Evolutionary conservation across 768 basidiomycete species (phyloP).

Genomic region (Lentinula sp.): DNA sequence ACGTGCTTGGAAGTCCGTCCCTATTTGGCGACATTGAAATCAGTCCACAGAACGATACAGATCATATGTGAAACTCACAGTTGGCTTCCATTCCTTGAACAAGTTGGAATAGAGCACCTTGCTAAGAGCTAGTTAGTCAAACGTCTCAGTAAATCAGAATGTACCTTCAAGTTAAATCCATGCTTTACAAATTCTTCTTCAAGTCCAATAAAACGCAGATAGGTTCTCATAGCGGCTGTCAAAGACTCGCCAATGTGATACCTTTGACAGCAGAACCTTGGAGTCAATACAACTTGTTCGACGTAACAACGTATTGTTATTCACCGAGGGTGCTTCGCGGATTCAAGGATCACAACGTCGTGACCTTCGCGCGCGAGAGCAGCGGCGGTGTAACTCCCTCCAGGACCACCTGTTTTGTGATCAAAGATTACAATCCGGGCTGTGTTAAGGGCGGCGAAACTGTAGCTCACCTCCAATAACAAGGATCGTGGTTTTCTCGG

Average conservation of each 20-base stretch:
- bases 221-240: constrained; percentile 55
- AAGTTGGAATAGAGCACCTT: constrained; percentile 60
- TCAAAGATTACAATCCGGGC: not conserved
- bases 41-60: not conserved
- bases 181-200: constrained; percentile 43
- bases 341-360: constrained; percentile 20
- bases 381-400: constrained; percentile 22
- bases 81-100: constrained; percentile 56
- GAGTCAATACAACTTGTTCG: not conserved
- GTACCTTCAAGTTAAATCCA: constrained; percentile 49
- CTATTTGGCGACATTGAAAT: constrained; percentile 21
- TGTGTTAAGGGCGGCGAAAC: not conserved
- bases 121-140: constrained; percentile 24
- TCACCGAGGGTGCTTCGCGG: constrained; percentile 18
- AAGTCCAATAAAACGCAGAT: constrained; percentile 52
- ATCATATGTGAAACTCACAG: constrained; percentile 13
- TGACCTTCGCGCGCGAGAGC: constrained; percentile 23
- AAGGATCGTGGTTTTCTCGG: constrained; percentile 21
- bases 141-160: too few species aligned
- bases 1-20: constrained; percentile 54
- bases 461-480: constrained; percentile 27
- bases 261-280: constrained; percentile 22
- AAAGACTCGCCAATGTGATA: constrained; percentile 60
- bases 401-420: constrained; percentile 17
- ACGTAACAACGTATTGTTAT: not conserved